These are phyloP conservation scores for Talaromyces verruculosus DNA, from an alignment of 2,329 filamentous ascomycete genomes.

Conservation along the genomic window DNA sequence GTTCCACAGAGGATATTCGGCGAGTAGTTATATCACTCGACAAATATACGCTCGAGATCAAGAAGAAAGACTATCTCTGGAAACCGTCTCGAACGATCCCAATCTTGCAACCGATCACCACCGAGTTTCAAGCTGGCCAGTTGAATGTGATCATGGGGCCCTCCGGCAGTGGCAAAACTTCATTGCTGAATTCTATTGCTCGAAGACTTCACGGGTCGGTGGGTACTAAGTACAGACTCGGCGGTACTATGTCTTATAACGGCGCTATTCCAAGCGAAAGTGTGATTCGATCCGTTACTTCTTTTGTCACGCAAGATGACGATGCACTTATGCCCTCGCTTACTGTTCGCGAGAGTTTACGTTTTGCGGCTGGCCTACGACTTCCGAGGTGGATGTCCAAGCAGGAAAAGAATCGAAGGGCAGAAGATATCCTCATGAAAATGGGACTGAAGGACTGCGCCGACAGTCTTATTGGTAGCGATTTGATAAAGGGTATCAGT, in stretches of 20 bases:
- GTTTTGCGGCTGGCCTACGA: slow-evolving; percentile 68
- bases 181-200: slow-evolving; percentile 71
- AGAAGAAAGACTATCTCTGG: slow-evolving; percentile 58
- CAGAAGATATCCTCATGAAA: slow-evolving; percentile 70
- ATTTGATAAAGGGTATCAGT: slow-evolving; percentile 73
- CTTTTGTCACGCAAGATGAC: slow-evolving; percentile 77
- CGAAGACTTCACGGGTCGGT: slow-evolving; percentile 62
- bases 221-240: slow-evolving; percentile 61
- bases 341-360: slow-evolving; percentile 72
- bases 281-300: slow-evolving; percentile 70
- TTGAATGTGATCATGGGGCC: slow-evolving; percentile 80
- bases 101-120: slow-evolving; percentile 66
- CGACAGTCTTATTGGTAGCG: slow-evolving; percentile 70
- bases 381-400: slow-evolving; percentile 69
- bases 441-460: slow-evolving; percentile 78
- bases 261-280: slow-evolving; percentile 65
- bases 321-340: slow-evolving; percentile 71
- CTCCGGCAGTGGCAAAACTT: slow-evolving; percentile 74
- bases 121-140: slow-evolving; percentile 66
- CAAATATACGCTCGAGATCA: slow-evolving; percentile 62
- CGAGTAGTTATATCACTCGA: slow-evolving; percentile 66
- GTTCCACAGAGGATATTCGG: slow-evolving; percentile 54
- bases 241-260: slow-evolving; percentile 68
- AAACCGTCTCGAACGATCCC: slow-evolving; percentile 41
- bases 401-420: slow-evolving; percentile 64